A percentile compares a stretch with the other conserved stretches of the same genome.
phyloP scores from a whole-genome alignment of 257 asterid species.

The Galeopsis tetrahit region DNA sequence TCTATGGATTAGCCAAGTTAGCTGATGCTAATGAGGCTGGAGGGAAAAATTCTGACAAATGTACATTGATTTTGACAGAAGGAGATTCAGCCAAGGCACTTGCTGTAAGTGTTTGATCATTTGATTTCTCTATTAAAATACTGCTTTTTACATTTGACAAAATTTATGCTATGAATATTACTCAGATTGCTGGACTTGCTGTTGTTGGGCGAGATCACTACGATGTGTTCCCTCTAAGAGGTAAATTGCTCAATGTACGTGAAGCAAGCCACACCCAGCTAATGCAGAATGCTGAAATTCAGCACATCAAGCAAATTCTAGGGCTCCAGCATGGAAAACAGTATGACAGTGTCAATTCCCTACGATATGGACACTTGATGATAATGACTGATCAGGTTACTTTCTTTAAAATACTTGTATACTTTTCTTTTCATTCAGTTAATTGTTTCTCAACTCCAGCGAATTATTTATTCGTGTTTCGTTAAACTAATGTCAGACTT shows the following conservation, averaged over 20 bases:
- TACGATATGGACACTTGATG: conserved; percentile 95
- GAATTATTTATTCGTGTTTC: not conserved
- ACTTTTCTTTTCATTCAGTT: conserved; percentile 9
- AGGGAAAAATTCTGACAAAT: conserved; percentile 75
- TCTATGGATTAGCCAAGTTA: conserved; percentile 70
- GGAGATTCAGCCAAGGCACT: conserved; percentile 99
- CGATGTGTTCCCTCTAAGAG: conserved; percentile 95
- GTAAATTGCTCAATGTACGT: conserved; percentile 94
- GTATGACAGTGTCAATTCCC: conserved; percentile 74
- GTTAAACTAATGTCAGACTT: conserved; percentile 17
- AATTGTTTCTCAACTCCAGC: not conserved
- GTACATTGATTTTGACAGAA: conserved; percentile 96
- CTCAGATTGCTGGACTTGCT: conserved; percentile 91
- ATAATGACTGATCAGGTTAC: conserved; percentile 98
- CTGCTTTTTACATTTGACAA: not conserved
- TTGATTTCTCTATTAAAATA: not conserved
- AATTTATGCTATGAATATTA: conserved; percentile 17
- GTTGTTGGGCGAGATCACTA: conserved; percentile 83
- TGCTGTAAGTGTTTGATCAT: conserved; percentile 62
- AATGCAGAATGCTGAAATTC: conserved; percentile 80
- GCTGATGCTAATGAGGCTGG: conserved; percentile 97
- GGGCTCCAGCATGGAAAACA: conserved; percentile 90
- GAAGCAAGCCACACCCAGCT: conserved; percentile 89
- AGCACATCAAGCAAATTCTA: conserved; percentile 77
- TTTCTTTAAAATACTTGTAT: conserved; percentile 5